Base-by-base conservation (phyloP, 768 basidiomycete species). In the Kwoniella bestiolae region DNA sequence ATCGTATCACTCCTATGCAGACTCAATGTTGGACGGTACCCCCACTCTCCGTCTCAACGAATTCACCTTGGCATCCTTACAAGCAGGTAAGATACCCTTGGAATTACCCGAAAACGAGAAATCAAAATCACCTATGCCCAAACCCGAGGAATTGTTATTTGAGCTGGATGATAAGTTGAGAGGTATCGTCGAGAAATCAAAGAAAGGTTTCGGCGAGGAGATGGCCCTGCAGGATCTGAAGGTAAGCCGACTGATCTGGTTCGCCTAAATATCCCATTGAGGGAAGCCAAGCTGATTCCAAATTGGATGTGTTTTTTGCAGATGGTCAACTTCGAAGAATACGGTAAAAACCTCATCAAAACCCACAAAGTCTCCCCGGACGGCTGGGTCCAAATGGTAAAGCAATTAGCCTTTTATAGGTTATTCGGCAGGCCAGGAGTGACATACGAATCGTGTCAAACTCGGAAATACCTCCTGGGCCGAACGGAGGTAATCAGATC, bases 381-480 rank as follows among this genome's bases (percentile, higher is more conserved):
- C 75, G 94, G 94, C 28, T 94, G 93, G 88, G 91, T 86, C 18
- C 96, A 99, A 82, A 85, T 98, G 59, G 88, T 94, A 71, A 97
- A 94, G 83, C 95, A 97, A 82, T 88, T 97, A 51, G 95, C 94
- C 23, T 97, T 91, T 84, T 87, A 90, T 80, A 94, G 94, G 83
- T 86, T 94, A 34, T 81, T 88, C 31, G 78, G 83, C 80, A 87
- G 67, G 83, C 83, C 79, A 8, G 92, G 91, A 2, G 91, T 86
- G 4, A 93, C 92, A n/a, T 99, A 99, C 83, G 95, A 99, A 84
- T 90, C 89, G 68, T 90, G 90, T 5, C 94, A 97, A 83, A 98
- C 95, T 60, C 85, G 96, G 28, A 93, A 91, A 79, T 99, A 87
- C 84, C 87, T 91, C 79, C 86, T 85, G 1, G 96, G 96, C 0